A percentile compares a stretch with the other conserved stretches of the same genome.
phyloP scores from a whole-genome alignment of 164 flowering plant genomes.

The Cinnamomum micranthum region DNA sequence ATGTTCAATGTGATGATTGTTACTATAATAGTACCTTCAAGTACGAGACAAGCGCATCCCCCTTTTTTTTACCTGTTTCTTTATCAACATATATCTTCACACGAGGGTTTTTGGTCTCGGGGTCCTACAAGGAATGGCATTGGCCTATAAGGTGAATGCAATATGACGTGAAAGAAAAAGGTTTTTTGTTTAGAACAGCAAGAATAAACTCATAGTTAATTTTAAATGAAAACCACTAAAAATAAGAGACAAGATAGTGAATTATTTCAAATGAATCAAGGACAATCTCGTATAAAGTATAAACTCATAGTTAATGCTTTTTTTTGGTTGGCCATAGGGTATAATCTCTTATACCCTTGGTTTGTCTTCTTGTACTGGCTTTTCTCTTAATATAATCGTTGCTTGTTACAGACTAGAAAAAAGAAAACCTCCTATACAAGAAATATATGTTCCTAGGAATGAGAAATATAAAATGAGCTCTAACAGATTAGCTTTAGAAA shows the following conservation, averaged over 20 bases:
- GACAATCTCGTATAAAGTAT: background rate
- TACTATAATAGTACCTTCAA: conserved; percentile 56
- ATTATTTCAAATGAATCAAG: background rate
- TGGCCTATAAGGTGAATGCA: conserved; percentile 3
- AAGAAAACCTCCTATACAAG: too few relatives aligned
- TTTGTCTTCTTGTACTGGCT: too few relatives aligned
- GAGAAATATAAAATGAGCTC: too few relatives aligned
- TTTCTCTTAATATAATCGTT: too few relatives aligned
- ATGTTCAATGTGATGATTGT: background rate
- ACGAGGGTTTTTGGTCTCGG: conserved; percentile 89
- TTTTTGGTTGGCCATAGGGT: too few relatives aligned
- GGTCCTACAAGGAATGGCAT: conserved; percentile 55
- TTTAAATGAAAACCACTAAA: background rate
- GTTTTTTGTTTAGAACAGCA: too few relatives aligned
- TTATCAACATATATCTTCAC: conserved; percentile 87
- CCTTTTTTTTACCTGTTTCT: conserved; percentile 81
- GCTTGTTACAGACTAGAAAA: too few relatives aligned
- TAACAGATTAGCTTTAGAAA: too few relatives aligned
- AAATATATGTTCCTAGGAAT: too few relatives aligned
- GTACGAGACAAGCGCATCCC: conserved; percentile 91
- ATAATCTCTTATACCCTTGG: too few relatives aligned
- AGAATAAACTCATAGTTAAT: background rate
- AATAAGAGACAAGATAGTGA: background rate
- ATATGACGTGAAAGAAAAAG: background rate
- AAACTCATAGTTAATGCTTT: too few relatives aligned